Base-by-base conservation (phyloP, 1,284 basidiomycete genomes). In the Waitea zeae region DNA sequence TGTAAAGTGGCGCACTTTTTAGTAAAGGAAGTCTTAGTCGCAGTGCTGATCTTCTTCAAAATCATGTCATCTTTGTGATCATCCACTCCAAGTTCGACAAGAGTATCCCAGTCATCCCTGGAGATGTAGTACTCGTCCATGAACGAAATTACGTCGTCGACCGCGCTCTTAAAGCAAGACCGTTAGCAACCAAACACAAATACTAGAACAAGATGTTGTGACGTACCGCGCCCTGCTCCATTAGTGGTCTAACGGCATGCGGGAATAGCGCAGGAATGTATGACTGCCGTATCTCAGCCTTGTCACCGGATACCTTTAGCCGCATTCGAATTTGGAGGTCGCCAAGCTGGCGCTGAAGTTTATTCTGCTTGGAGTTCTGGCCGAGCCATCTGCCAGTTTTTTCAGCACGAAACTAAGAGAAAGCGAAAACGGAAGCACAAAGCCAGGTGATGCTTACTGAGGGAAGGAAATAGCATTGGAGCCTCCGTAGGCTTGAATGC, bases 271-370 rank as follows among this genome's bases (percentile, higher is more conserved):
- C 68, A 0, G 93, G 89, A 40, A 97, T 62, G 52, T 98, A 98
- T 22, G 76, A 77, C 54, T 89, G 83, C 33, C 93, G 66, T 41
- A 97, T 83, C 56, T 97, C 93, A 12, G 68, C 58, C 50, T 80
- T 79, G 53, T 92, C 74, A 1, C 87, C 92, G 1, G 89, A 92
- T 0, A 90, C 83, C 44, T 81, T 81, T 33, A 97, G 64, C 1
- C 95, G 75, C 92, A 98, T 96, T 36, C 82, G 80, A 35, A 89
- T 82, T 52, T 97, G 93, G 13, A 97, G 73, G 42, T 98, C 95
- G 17, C 74, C 72, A 14, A 97, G 64, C 41, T 84, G 77, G 31
- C 92, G 69, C 34, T 53, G 62, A 3, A 97, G 64, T 47, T 95
- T 93, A 42, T 56, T 64, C 54, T 84, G 80, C 49, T 92, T 96